Evolutionary conservation across 805 yeast species (phyloP).

Genomic region (Kodamaea lidongshanica): DNA sequence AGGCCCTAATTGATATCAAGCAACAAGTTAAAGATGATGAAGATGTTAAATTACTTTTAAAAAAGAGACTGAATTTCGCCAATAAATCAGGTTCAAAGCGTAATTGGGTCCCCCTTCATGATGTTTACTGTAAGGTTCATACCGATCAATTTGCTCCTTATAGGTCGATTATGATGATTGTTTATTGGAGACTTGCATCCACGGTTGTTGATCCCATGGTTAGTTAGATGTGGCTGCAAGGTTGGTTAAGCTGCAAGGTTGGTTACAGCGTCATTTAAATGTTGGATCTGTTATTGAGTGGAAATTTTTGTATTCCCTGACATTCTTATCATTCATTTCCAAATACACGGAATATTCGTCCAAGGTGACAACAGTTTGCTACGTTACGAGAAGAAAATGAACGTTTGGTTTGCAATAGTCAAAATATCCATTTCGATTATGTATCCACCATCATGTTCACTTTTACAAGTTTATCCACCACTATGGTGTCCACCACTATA

Average conservation of each 20-base stretch:
- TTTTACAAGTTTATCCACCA: not conserved
- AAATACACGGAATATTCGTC: too few relatives aligned
- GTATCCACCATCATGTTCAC: not conserved
- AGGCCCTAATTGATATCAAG: conserved; percentile 40
- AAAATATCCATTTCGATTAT: too few relatives aligned
- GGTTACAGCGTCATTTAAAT: not conserved
- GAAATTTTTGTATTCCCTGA: conserved; percentile 2
- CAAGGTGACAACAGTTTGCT: too few relatives aligned
- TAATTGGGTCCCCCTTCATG: conserved; percentile 65
- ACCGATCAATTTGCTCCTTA: conserved; percentile 63
- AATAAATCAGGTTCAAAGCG: conserved; percentile 36
- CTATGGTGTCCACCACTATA: conserved; percentile 1
- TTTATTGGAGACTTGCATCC: conserved; percentile 67
- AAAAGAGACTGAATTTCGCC: conserved; percentile 27
- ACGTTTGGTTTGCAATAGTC: too few relatives aligned
- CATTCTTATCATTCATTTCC: not conserved
- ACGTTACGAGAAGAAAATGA: too few relatives aligned
- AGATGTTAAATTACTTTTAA: conserved; percentile 23
- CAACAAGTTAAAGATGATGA: conserved; percentile 27
- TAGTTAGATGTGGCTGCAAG: too few relatives aligned
- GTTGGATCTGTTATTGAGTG: not conserved
- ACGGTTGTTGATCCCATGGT: conserved; percentile 48
- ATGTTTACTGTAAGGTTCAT: conserved; percentile 47
- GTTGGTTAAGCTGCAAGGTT: not conserved
- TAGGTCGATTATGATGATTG: conserved; percentile 58